Percentiles rank a stretch among this genome's conserved stretches.
Evolutionary conservation across 163 green algal species (phyloP).

Genomic region (Chlamydomonas reinhardtii): DNA sequence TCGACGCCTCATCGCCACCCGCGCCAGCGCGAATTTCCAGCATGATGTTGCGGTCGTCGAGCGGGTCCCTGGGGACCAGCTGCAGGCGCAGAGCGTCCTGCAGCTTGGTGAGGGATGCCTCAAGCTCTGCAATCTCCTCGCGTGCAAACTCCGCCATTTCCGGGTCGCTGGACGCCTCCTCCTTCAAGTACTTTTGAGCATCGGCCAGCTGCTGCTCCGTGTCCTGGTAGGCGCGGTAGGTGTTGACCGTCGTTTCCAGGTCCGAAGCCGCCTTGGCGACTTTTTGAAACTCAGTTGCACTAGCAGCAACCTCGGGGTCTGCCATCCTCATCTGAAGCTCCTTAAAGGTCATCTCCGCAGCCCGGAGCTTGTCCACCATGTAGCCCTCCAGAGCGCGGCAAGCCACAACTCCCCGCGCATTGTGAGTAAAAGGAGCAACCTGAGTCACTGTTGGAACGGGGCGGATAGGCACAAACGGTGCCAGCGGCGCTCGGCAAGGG

Average conservation of each 20-base stretch:
- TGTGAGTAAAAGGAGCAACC: not conserved
- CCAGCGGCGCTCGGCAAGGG: no score
- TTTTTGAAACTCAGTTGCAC: slow-evolving; percentile 84
- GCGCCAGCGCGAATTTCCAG: slow-evolving; percentile 88
- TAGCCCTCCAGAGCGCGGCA: slow-evolving; percentile 77
- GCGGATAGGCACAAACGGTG: not conserved
- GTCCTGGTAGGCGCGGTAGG: slow-evolving; percentile 54
- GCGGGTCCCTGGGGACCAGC: slow-evolving; percentile 94
- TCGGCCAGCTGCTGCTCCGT: slow-evolving; percentile 75
- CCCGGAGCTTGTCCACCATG: slow-evolving; percentile 85
- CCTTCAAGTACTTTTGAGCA: slow-evolving; percentile 82
- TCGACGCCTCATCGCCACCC: slow-evolving; percentile 95
- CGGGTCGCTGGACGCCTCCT: slow-evolving; percentile 73
- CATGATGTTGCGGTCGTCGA: slow-evolving; percentile 98
- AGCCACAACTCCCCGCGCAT: not conserved
- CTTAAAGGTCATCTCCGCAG: slow-evolving; percentile 74
- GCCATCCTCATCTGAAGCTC: slow-evolving; percentile 88
- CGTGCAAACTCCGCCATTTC: slow-evolving; percentile 86
- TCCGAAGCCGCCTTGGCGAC: slow-evolving; percentile 83
- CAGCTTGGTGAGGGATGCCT: slow-evolving; percentile 52
- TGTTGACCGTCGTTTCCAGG: slow-evolving; percentile 73
- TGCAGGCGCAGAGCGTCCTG: slow-evolving; percentile 84
- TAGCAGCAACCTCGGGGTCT: slow-evolving; percentile 79
- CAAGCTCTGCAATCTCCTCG: slow-evolving; percentile 84
- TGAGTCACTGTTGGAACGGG: not conserved